phyloP scores from a whole-genome alignment of 2,329 filamentous ascomycete species.

The Teratosphaeria nubilosa region DNA sequence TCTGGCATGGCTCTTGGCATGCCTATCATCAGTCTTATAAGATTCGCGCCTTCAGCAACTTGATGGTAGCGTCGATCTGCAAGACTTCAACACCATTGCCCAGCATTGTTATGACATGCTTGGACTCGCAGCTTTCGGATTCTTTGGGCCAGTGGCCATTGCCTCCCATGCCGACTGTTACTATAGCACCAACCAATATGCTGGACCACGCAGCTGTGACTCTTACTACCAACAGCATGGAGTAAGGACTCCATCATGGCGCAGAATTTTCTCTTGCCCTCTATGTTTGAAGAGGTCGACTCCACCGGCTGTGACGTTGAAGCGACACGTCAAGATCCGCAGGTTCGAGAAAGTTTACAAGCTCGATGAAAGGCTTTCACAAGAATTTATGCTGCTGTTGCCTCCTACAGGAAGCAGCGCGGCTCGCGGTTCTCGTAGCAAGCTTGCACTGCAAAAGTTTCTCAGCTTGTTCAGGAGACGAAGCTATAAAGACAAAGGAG shows the following conservation, averaged over 20 bases:
- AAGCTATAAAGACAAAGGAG: not conserved
- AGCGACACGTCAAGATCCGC: not conserved
- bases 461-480: not conserved
- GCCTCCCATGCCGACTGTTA: not conserved
- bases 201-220: not conserved
- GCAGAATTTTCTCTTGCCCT: not conserved
- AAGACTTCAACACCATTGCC: not conserved
- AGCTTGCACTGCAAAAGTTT: not conserved
- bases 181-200: not conserved
- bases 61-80: not conserved
- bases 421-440: not conserved
- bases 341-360: not conserved
- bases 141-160: not conserved
- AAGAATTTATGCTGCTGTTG: not conserved
- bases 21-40: not conserved
- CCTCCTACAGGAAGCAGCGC: not conserved
- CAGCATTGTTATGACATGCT: not conserved
- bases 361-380: not conserved
- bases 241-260: not conserved
- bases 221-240: not conserved
- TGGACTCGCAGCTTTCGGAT: not conserved
- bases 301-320: not conserved
- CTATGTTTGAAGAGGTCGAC: not conserved
- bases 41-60: not conserved
- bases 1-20: not conserved